Evolutionary conservation across 2,329 filamentous ascomycete genomes (phyloP).

Genomic region (Periglandula ipomoeae): DNA sequence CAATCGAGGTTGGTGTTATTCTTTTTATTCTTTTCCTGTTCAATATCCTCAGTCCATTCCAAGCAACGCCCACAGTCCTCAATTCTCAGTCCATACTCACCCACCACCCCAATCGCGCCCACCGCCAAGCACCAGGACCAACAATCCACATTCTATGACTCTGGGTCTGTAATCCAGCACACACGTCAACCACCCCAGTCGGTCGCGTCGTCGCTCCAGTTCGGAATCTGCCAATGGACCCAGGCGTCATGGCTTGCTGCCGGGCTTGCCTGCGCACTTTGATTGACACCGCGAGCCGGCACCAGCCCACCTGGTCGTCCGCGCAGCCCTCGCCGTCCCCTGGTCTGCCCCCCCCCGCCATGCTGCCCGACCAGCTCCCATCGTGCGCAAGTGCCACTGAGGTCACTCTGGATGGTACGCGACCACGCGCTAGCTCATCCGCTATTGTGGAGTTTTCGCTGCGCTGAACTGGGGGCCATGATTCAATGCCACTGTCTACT

Average conservation of each 20-base stretch:
- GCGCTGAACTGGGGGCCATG: background rate
- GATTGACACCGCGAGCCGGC: background rate
- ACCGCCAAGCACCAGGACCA: background rate
- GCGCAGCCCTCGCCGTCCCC: background rate
- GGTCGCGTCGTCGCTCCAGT: background rate
- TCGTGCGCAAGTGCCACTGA: background rate
- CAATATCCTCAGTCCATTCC: constrained; percentile 8
- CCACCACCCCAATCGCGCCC: background rate
- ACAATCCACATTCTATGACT: background rate
- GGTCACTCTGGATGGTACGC: background rate
- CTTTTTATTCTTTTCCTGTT: background rate
- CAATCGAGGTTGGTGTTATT: constrained; percentile 40
- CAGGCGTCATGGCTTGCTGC: background rate
- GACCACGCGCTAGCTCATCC: background rate
- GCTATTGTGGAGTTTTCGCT: background rate
- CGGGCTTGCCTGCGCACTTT: background rate
- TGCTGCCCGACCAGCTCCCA: background rate
- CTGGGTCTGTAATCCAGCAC: background rate
- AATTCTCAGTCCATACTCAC: background rate
- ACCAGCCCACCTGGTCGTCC: background rate
- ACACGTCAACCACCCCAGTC: background rate
- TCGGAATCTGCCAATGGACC: constrained; percentile 1
- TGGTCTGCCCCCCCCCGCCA: background rate
- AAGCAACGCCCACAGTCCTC: constrained; percentile 1
- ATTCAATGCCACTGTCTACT: background rate